Evolutionary conservation across 2,329 filamentous ascomycete species (phyloP).

Genomic region (Monosporascus ibericus): DNA sequence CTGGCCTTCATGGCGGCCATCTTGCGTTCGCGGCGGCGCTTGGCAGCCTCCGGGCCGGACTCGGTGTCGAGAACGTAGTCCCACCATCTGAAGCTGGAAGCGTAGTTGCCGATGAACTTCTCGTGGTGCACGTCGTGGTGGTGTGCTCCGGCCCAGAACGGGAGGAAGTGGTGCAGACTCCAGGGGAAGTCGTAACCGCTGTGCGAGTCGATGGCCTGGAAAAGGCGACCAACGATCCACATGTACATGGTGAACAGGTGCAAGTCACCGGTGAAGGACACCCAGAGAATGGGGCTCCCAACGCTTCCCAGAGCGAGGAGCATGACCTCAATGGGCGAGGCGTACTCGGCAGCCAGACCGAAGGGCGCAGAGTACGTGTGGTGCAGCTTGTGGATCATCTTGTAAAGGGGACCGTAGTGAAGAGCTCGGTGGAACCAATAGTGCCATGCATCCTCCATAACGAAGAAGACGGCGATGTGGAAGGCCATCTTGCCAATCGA

Average conservation of each 20-base stretch:
- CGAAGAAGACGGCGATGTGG: conserved; percentile 91
- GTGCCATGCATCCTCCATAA: conserved; percentile 95
- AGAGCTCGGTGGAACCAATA: conserved; percentile 93
- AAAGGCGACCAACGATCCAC: conserved; percentile 88
- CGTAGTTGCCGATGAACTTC: conserved; percentile 97
- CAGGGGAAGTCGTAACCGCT: conserved; percentile 98
- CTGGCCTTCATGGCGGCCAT: conserved; percentile 56
- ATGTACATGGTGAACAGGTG: conserved; percentile 97
- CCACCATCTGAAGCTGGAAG: conserved; percentile 99
- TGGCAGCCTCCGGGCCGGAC: conserved; percentile 79
- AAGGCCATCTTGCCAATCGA: conserved; percentile 77
- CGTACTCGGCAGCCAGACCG: conserved; percentile 93
- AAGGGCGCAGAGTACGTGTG: conserved; percentile 98
- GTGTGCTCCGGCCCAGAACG: conserved; percentile 95
- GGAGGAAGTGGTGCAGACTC: conserved; percentile 90
- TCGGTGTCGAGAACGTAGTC: conserved; percentile 92
- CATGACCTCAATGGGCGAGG: conserved; percentile 95
- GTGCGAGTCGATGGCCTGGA: conserved; percentile 97
- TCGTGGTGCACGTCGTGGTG: conserved; percentile 98
- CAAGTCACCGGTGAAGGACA: conserved; percentile 74
- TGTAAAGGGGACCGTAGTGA: conserved; percentile 94
- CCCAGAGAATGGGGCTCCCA: conserved; percentile 76
- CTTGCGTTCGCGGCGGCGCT: conserved; percentile 76
- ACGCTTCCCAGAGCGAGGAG: conserved; percentile 84
- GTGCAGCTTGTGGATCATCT: conserved; percentile 96